Evolutionary conservation across 1,139 yeast genomes (phyloP).

Genomic region (Sugiyamaella pinicola): DNA sequence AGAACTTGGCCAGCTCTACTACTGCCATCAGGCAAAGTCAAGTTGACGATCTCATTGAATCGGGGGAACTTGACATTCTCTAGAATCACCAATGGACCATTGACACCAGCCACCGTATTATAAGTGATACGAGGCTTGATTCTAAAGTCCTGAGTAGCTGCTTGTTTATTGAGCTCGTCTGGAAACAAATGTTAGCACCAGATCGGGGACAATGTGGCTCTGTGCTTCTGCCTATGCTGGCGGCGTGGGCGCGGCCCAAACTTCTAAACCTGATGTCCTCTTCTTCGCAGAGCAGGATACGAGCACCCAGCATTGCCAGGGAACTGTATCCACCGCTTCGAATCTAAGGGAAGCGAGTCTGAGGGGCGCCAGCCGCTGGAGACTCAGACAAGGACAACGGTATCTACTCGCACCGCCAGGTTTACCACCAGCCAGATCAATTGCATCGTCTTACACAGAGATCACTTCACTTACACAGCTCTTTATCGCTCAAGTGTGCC

Average conservation of each 20-base stretch:
- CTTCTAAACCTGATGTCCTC: too few relatives aligned
- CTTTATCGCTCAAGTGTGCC: slow-evolving; percentile 30
- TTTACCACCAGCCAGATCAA: not conserved
- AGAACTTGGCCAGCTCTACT: slow-evolving; percentile 95
- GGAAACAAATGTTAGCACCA: too few relatives aligned
- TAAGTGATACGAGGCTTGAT: slow-evolving; percentile 88
- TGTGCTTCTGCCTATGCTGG: not conserved
- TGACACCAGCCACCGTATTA: slow-evolving; percentile 96
- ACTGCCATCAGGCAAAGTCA: slow-evolving; percentile 94
- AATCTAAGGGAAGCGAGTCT: too few relatives aligned
- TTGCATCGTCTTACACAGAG: not conserved
- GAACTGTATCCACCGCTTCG: too few relatives aligned
- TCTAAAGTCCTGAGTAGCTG: slow-evolving; percentile 87
- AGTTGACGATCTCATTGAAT: slow-evolving; percentile 92
- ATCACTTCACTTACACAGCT: slow-evolving; percentile 26
- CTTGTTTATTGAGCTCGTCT: slow-evolving; percentile 82
- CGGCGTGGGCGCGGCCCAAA: slow-evolving; percentile 2
- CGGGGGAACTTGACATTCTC: slow-evolving; percentile 97
- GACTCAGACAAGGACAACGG: too few relatives aligned
- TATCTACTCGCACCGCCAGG: too few relatives aligned
- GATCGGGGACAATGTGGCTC: too few relatives aligned
- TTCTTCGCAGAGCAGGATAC: too few relatives aligned
- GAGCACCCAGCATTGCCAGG: too few relatives aligned
- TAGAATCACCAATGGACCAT: slow-evolving; percentile 95
- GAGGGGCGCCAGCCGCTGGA: not conserved